Percentiles rank a stretch among this genome's conserved stretches.
Conservation (phyloP, 352 stramenopile species). For the Phytophthora boehmeriae region DNA sequence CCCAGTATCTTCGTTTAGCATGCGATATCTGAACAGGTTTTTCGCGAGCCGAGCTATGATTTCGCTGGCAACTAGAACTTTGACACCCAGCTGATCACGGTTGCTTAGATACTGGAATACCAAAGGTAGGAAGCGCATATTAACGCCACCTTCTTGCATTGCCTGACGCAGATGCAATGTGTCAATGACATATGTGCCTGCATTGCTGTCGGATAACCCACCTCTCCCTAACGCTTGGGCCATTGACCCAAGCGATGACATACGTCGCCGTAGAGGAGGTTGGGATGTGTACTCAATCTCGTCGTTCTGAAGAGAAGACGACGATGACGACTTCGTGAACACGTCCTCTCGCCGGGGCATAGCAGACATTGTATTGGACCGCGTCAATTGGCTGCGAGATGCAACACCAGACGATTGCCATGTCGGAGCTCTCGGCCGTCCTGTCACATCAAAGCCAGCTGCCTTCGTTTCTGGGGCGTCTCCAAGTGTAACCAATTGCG, state of each 20-base stretch:
- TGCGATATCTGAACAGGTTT: slow-evolving; percentile 68
- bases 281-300: slow-evolving; percentile 22
- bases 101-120: slow-evolving; percentile 53
- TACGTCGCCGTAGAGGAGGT: slow-evolving; percentile 30
- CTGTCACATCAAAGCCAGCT: slow-evolving; percentile 6
- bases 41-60: slow-evolving; percentile 80
- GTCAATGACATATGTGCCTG: slow-evolving; percentile 75
- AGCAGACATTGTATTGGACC: slow-evolving; percentile 37
- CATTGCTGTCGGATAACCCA: slow-evolving; percentile 20
- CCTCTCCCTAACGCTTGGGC: slow-evolving; percentile 26
- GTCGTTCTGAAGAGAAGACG: slow-evolving; percentile 5
- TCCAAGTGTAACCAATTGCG: slow-evolving; percentile 66
- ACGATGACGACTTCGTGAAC: slow-evolving; percentile 19
- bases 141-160: slow-evolving; percentile 67
- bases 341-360: slow-evolving; percentile 35
- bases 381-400: slow-evolving; percentile 24
- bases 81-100: slow-evolving; percentile 55
- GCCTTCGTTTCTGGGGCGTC: slow-evolving; percentile 31
- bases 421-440: slow-evolving; percentile 10
- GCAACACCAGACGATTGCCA: slow-evolving; percentile 15
- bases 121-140: slow-evolving; percentile 73
- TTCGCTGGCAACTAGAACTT: slow-evolving; percentile 65
- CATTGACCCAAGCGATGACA: slow-evolving; percentile 52
- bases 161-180: slow-evolving; percentile 61
- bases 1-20: slow-evolving; percentile 56